Evolutionary conservation across 2,329 filamentous ascomycete species (phyloP).

Genomic region (Alternaria sp.): DNA sequence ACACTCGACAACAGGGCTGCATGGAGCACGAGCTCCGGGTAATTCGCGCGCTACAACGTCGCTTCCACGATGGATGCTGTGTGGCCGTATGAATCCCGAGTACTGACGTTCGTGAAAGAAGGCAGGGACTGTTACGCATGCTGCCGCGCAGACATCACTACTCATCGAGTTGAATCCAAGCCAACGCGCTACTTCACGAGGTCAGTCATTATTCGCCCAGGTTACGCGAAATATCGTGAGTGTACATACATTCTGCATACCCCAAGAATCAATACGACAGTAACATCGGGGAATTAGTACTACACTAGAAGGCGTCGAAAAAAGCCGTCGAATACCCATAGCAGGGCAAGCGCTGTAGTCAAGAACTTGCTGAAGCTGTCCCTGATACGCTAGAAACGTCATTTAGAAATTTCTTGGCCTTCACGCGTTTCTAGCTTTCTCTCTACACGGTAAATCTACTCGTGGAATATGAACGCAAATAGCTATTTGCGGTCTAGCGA

Average conservation of each 20-base stretch:
- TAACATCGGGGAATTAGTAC: neutral
- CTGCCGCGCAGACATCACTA: neutral
- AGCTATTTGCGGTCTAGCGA: constrained; percentile 12
- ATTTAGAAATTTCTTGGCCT: neutral
- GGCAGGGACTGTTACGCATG: neutral
- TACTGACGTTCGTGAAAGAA: neutral
- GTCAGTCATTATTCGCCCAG: neutral
- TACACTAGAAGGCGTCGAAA: neutral
- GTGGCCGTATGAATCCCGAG: neutral
- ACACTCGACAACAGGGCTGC: constrained; percentile 8
- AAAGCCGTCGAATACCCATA: neutral
- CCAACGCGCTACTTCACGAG: neutral
- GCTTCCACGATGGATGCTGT: neutral
- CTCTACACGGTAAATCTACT: constrained; percentile 9
- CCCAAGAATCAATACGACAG: neutral
- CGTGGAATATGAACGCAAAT: constrained; percentile 15
- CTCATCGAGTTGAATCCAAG: neutral
- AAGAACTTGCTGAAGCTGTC: neutral
- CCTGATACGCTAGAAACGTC: neutral
- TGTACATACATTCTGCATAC: neutral
- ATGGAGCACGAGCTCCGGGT: constrained; percentile 8
- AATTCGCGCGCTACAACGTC: constrained; percentile 1
- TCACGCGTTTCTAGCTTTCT: neutral
- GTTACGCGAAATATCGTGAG: neutral
- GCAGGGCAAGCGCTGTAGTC: neutral